These are phyloP conservation scores for Piedraia hortae DNA, from an alignment of 2,329 filamentous ascomycete genomes.

Conservation along the genomic window DNA sequence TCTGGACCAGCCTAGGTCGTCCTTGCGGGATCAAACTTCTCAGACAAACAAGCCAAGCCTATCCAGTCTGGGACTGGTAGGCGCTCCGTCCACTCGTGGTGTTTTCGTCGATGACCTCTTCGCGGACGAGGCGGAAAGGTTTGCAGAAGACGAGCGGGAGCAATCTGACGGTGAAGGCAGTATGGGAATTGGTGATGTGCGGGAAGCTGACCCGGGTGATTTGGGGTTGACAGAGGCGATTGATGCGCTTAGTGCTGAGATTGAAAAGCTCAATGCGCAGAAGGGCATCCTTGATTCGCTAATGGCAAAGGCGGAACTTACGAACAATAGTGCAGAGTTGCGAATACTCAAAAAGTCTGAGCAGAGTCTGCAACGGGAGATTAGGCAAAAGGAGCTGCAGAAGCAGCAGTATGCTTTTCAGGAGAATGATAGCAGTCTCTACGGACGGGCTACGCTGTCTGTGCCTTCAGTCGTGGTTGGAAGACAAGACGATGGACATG, in stretches of 20 bases:
- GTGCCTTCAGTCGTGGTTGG: constrained; percentile 88
- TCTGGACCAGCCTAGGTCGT: constrained; percentile 2
- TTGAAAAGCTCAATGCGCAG: constrained; percentile 66
- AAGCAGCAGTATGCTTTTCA: constrained; percentile 91
- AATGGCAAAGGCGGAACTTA: constrained; percentile 80
- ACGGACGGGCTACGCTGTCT: constrained; percentile 64
- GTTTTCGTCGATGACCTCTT: constrained; percentile 87
- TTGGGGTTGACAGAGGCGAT: constrained; percentile 84
- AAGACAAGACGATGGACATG: constrained; percentile 69
- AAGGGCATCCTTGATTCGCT: constrained; percentile 78
- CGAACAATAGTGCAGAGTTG: constrained; percentile 83
- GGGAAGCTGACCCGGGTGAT: constrained; percentile 83
- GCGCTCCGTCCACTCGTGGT: constrained; percentile 59
- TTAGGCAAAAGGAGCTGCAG: constrained; percentile 80
- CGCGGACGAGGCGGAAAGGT: constrained; percentile 68
- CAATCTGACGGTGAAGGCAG: constrained; percentile 34
- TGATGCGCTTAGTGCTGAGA: constrained; percentile 60
- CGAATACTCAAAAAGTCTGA: constrained; percentile 84
- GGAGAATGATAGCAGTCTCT: constrained; percentile 91
- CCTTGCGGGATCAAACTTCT: constrained; percentile 4
- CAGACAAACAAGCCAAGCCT: constrained; percentile 58
- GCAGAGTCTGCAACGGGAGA: constrained; percentile 72
- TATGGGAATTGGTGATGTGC: constrained; percentile 53
- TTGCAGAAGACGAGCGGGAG: constrained; percentile 61
- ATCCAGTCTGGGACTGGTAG: constrained; percentile 72